phyloP scores from a whole-genome alignment of 768 basidiomycete species.

The Lactarius quietus region DNA sequence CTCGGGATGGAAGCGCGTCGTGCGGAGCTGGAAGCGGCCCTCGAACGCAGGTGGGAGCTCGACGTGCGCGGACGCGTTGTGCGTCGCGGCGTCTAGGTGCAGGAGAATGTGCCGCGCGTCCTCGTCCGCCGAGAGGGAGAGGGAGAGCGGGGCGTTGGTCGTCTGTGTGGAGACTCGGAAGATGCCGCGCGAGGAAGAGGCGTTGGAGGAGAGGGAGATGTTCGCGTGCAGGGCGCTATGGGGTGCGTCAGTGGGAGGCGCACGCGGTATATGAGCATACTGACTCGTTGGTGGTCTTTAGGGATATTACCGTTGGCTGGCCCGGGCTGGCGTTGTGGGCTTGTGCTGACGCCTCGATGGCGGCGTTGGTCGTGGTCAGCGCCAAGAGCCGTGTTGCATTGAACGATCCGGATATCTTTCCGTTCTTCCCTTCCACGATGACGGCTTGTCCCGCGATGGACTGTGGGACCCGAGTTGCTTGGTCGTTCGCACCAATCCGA shows the following conservation, averaged over 20 bases:
- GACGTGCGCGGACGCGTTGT: no score
- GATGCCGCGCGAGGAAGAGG: background rate
- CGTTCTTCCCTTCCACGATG: background rate
- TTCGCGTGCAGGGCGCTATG: background rate
- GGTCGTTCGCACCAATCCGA: background rate
- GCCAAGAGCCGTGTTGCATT: conserved; percentile 3
- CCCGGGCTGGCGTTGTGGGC: background rate
- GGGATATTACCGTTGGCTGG: background rate
- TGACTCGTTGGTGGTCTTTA: conserved; percentile 7
- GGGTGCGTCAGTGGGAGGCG: background rate
- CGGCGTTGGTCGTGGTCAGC: conserved; percentile 2
- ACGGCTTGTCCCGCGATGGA: background rate
- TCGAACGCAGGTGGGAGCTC: background rate
- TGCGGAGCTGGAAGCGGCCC: conserved; percentile 1
- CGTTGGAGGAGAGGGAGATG: conserved; percentile 3
- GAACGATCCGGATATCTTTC: conserved; percentile 11
- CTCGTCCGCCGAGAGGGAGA: no score
- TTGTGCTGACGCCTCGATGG: background rate
- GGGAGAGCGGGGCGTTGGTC: background rate
- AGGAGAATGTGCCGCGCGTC: no score
- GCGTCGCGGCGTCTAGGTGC: no score
- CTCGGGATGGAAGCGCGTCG: background rate
- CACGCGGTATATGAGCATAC: background rate
- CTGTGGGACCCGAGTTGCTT: background rate
- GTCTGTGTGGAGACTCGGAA: conserved; percentile 12